Percentiles rank a stretch among this genome's conserved stretches.
phyloP scores from a whole-genome alignment of 768 basidiomycete species.

The Leucocoprinus sp. region DNA sequence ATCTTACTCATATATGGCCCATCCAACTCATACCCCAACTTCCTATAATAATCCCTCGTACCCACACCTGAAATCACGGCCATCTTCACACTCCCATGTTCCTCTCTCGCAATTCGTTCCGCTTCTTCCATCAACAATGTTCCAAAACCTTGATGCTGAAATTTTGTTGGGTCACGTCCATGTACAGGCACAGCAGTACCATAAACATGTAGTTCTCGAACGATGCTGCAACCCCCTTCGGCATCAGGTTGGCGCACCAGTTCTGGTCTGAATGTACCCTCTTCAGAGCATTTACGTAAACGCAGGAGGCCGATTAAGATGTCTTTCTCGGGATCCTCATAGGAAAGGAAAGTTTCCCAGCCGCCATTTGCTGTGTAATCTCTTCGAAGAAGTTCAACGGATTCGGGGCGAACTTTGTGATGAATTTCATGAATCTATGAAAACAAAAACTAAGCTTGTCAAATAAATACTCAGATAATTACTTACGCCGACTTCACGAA shows the following conservation, averaged over 20 bases:
- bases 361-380: conserved; percentile 98
- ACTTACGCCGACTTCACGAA: conserved; percentile 89
- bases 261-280: conserved; percentile 95
- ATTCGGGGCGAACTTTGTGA: conserved; percentile 92
- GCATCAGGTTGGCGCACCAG: conserved; percentile 60
- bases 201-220: conserved; percentile 94
- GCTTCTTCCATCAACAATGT: conserved; percentile 99
- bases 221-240: conserved; percentile 83
- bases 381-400: conserved; percentile 88
- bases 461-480: conserved; percentile 3
- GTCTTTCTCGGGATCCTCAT: conserved; percentile 95
- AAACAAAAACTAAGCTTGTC: not conserved
- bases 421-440: conserved; percentile 94
- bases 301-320: conserved; percentile 92
- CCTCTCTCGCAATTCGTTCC: conserved; percentile 93
- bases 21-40: conserved; percentile 89
- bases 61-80: conserved; percentile 99
- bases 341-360: conserved; percentile 99
- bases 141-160: conserved; percentile 97
- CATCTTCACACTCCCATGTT: conserved; percentile 91
- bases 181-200: conserved; percentile 98
- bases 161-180: conserved; percentile 94
- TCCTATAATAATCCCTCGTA: conserved; percentile 93
- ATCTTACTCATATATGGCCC: conserved; percentile 98
- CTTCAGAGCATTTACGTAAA: conserved; percentile 90